Base-by-base conservation (phyloP, 768 basidiomycete genomes). In the Auricularia heimuer region DNA sequence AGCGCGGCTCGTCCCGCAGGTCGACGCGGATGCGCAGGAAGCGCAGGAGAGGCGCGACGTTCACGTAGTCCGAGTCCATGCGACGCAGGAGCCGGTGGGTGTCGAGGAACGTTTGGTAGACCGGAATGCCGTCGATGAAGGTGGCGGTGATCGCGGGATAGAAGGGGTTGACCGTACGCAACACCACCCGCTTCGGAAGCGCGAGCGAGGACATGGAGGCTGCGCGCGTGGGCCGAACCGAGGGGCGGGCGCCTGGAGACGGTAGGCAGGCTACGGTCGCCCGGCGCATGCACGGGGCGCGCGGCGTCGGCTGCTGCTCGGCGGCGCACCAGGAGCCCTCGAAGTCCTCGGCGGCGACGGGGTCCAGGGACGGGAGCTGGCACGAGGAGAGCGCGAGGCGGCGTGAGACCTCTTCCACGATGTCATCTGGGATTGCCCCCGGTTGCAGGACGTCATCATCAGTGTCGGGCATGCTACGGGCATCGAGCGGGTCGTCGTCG, bases 11-110 rank as follows among this genome's bases (percentile, higher is more conserved):
- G 36, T 63, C 60, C 24, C 14, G 37, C 4, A 34, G 21, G 62
- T 54, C 33, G 63, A 45, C 21, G 66, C 72, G 71, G 65, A 80
- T 70, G 58, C 77, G 76, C 61, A 81, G 77, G 72, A 78, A 77
- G 35, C 78, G 75, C 3, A 81, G 73, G 61, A 89, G 82, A 24
- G 83, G 80, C 54, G 86, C 81, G 58, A 90, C 78, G 72, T 90
- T 88, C 69, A 90, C 88, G 68, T 87, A 90, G 70, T 89, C 87
- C 39, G 88, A 88, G 75, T 90, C 89, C 64, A 90, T 84, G 68
- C 89, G 85, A 69, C 89, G 84, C 67, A 90, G 75, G 60, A 90
- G 77, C 36, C 42, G 34, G 37, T 80, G 76, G 6, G 63, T 54
- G 62, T 78, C 77, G 10, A 90, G 79, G 62, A 76, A 78, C 74